A percentile compares a stretch with the other conserved stretches of the same genome.
phyloP scores from a whole-genome alignment of 768 basidiomycete genomes.

The Xanthoconium purpureum region DNA sequence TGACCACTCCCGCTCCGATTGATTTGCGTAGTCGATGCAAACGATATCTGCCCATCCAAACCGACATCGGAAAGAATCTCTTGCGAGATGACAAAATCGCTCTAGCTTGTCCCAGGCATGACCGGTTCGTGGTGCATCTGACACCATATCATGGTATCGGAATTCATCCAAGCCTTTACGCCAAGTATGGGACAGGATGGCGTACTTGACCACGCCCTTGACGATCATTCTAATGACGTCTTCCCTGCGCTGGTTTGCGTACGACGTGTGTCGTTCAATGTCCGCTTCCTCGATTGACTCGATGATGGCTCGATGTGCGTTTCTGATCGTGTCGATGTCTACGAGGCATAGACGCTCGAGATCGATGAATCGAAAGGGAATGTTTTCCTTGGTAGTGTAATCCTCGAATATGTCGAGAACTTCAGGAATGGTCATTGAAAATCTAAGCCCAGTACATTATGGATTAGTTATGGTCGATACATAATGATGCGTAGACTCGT shows the following conservation, averaged over 20 bases:
- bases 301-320: slow-evolving; percentile 7
- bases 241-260: slow-evolving; percentile 23
- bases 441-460: neutral
- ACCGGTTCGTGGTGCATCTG: neutral
- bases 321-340: neutral
- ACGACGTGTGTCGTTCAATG: slow-evolving; percentile 20
- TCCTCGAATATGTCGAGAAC: slow-evolving; percentile 13
- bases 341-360: slow-evolving; percentile 14
- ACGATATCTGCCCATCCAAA: slow-evolving; percentile 21
- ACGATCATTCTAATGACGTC: slow-evolving; percentile 22
- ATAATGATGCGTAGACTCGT: neutral
- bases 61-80: slow-evolving; percentile 11
- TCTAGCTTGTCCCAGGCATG: slow-evolving; percentile 16
- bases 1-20: neutral
- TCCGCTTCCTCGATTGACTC: slow-evolving; percentile 18
- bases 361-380: slow-evolving; percentile 19
- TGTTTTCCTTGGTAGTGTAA: slow-evolving; percentile 4
- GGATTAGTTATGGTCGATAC: neutral
- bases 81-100: slow-evolving; percentile 10
- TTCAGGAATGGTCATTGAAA: slow-evolving; percentile 15
- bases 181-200: slow-evolving; percentile 17
- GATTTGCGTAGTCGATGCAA: slow-evolving; percentile 8
- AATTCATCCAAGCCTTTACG: neutral
- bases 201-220: slow-evolving; percentile 22
- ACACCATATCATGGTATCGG: slow-evolving; percentile 5